Percentiles rank a stretch among this genome's conserved stretches.
Conservation (phyloP, 768 basidiomycete genomes). For the Xerocomellus amylosporus region DNA sequence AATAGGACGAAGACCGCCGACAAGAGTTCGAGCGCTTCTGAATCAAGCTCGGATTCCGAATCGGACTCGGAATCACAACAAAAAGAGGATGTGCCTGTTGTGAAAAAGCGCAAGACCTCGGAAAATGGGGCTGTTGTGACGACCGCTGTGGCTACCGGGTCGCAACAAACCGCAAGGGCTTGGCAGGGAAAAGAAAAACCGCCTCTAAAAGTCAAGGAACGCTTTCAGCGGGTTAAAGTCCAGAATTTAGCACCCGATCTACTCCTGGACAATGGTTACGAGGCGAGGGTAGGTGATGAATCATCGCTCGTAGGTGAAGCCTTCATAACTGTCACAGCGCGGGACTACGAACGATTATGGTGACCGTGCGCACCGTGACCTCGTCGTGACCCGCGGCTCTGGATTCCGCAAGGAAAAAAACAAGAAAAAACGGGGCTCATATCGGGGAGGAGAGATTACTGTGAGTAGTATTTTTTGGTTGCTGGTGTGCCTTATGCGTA, state of each 20-base stretch:
- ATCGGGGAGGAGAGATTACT: conserved; percentile 93
- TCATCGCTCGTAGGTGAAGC: background rate
- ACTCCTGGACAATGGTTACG: conserved; percentile 71
- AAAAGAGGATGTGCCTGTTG: conserved; percentile 29
- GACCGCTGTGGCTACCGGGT: conserved; percentile 38
- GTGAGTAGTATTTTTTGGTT: conserved; percentile 42
- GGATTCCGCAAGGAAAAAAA: conserved; percentile 99
- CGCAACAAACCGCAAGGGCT: background rate
- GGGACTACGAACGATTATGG: conserved; percentile 82
- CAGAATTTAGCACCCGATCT: conserved; percentile 46
- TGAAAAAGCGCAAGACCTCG: conserved; percentile 63
- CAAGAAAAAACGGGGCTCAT: conserved; percentile 97
- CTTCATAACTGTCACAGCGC: conserved; percentile 39
- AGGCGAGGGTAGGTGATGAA: conserved; percentile 59
- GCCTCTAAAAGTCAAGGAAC: conserved; percentile 48
- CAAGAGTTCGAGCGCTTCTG: conserved; percentile 6
- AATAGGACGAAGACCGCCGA: background rate
- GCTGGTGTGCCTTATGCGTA: background rate
- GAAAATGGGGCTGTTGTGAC: conserved; percentile 48
- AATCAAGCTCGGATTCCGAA: conserved; percentile 28
- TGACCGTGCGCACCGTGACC: conserved; percentile 74
- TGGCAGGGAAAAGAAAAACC: conserved; percentile 15
- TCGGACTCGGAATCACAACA: background rate
- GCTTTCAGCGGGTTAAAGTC: conserved; percentile 79
- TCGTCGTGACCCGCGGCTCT: conserved; percentile 90